Conservation (phyloP, 2,329 filamentous ascomycete species). For the Neoarthrinium moseri region DNA sequence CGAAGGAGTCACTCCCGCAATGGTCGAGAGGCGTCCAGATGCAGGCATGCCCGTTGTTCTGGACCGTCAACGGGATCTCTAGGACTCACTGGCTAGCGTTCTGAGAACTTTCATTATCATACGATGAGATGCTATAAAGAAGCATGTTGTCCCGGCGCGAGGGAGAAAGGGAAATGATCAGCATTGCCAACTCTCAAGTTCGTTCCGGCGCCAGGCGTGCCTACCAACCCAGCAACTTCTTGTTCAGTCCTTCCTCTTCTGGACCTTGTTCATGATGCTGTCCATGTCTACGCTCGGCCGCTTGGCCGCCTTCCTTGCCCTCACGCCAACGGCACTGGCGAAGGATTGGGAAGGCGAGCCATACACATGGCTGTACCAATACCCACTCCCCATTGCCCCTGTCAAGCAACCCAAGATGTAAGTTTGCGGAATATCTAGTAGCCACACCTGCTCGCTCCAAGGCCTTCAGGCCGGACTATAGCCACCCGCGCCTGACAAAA, state of each 20-base stretch:
- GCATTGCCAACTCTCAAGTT: background rate
- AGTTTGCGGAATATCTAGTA: constrained; percentile 16
- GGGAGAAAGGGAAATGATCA: background rate
- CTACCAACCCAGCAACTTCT: background rate
- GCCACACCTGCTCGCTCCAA: background rate
- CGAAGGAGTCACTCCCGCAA: no score
- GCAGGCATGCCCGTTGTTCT: no score
- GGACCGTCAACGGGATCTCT: no score
- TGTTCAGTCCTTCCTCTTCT: background rate
- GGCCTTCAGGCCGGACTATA: background rate
- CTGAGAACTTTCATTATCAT: background rate
- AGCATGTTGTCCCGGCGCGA: background rate
- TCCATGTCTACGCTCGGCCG: background rate
- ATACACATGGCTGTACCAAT: constrained; percentile 35
- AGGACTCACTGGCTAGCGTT: background rate
- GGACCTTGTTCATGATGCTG: background rate
- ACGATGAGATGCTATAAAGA: background rate
- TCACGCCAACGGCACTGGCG: background rate
- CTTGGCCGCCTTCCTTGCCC: background rate
- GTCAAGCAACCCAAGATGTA: constrained; percentile 39
- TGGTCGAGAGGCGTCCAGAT: no score
- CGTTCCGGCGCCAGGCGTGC: background rate
- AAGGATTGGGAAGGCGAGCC: constrained; percentile 27
- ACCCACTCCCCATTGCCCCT: constrained; percentile 43
- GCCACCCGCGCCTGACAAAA: background rate